Percentiles rank a stretch among this genome's conserved stretches.
phyloP scores from a whole-genome alignment of 495 filamentous ascomycete genomes.

The Penicillium robsamsonii region DNA sequence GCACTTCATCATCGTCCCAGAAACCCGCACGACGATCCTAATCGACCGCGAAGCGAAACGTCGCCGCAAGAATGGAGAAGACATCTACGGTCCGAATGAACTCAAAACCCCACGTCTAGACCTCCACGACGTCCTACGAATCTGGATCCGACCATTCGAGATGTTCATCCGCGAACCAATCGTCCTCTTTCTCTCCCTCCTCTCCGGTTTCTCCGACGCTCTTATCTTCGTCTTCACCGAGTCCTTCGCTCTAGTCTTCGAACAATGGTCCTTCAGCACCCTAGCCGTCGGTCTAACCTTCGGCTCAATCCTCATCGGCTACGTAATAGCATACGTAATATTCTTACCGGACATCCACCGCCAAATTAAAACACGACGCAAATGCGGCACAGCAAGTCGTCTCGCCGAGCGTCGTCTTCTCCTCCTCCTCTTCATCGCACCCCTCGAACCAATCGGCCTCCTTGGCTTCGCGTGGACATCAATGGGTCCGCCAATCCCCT shows the following conservation, averaged over 20 bases:
- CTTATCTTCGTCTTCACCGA: slow-evolving; percentile 79
- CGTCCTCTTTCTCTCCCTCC: slow-evolving; percentile 66
- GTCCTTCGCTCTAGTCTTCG: slow-evolving; percentile 62
- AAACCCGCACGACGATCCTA: slow-evolving; percentile 66
- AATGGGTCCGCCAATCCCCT: slow-evolving; percentile 58
- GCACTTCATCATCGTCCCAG: slow-evolving; percentile 65
- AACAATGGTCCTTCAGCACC: slow-evolving; percentile 59
- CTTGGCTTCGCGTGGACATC: slow-evolving; percentile 69
- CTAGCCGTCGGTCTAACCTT: slow-evolving; percentile 60
- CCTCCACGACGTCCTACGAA: slow-evolving; percentile 52
- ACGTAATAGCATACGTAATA: slow-evolving; percentile 59
- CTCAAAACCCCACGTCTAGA: slow-evolving; percentile 51
- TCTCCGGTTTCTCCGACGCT: slow-evolving; percentile 76
- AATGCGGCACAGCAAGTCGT: slow-evolving; percentile 49
- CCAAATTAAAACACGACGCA: slow-evolving; percentile 45
- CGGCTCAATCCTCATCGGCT: slow-evolving; percentile 62
- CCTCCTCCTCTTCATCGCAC: slow-evolving; percentile 59
- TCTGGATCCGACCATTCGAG: slow-evolving; percentile 70
- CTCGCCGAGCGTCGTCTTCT: slow-evolving; percentile 58
- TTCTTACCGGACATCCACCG: slow-evolving; percentile 63
- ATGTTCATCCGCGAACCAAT: slow-evolving; percentile 80
- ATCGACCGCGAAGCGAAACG: slow-evolving; percentile 66
- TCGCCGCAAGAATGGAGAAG: slow-evolving; percentile 56
- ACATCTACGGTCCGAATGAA: slow-evolving; percentile 64
- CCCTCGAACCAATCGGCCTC: slow-evolving; percentile 64